Percentiles rank a stretch among this genome's conserved stretches.
These are phyloP conservation scores for Stachybotrys chlorohalonatus DNA, from an alignment of 2,329 filamentous ascomycete genomes.

Conservation along the genomic window DNA sequence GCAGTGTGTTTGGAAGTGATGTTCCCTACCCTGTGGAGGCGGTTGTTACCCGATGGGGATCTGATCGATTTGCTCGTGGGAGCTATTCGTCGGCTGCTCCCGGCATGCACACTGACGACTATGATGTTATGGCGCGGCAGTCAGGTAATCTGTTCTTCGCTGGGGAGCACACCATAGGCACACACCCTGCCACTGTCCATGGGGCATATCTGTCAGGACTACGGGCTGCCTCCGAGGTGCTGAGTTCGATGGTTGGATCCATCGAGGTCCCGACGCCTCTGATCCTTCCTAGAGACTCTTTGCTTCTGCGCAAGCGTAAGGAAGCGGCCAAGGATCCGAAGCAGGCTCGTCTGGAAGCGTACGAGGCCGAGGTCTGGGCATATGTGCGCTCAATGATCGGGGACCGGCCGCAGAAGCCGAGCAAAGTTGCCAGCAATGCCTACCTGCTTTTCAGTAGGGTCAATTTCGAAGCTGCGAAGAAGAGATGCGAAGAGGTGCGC, in stretches of 20 bases:
- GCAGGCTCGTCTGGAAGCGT: constrained; percentile 44
- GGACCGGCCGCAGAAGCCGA: constrained; percentile 63
- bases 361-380: constrained; percentile 45
- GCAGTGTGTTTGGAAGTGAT: constrained; percentile 60
- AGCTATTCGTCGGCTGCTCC: constrained; percentile 93
- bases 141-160: constrained; percentile 90
- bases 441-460: constrained; percentile 85
- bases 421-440: constrained; percentile 69
- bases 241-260: constrained; percentile 71
- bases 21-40: constrained; percentile 77
- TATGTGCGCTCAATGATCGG: constrained; percentile 53
- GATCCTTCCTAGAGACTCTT: constrained; percentile 54
- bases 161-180: constrained; percentile 91
- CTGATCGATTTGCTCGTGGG: constrained; percentile 82
- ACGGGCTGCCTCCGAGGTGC: constrained; percentile 77
- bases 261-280: constrained; percentile 70
- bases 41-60: constrained; percentile 86
- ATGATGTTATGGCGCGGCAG: constrained; percentile 78
- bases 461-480: constrained; percentile 55
- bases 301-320: constrained; percentile 47
- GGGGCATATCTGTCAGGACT: constrained; percentile 92
- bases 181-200: constrained; percentile 93
- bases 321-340: constrained; percentile 36
- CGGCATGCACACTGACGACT: constrained; percentile 74
- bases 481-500: constrained; percentile 56